A percentile compares a stretch with the other conserved stretches of the same genome.
Conservation (phyloP, 202 grass and related monocot genomes). For the Elaeis oleifera region DNA sequence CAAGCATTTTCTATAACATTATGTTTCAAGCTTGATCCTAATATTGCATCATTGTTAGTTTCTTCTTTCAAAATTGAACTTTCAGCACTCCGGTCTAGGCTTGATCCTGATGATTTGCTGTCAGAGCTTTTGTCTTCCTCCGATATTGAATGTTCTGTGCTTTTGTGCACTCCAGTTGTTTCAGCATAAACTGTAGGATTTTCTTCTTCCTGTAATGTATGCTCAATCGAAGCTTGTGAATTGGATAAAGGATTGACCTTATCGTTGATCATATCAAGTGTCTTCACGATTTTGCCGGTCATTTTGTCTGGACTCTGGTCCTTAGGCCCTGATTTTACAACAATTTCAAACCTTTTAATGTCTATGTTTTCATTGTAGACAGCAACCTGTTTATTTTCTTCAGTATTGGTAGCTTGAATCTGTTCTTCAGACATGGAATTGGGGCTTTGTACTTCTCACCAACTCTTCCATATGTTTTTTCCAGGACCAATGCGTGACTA, state of each 20-base stretch:
- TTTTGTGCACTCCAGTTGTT: not conserved
- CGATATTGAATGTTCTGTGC: not conserved
- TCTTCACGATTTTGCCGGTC: not conserved
- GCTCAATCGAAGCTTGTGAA: not conserved
- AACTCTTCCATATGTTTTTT: not conserved
- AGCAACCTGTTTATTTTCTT: not conserved
- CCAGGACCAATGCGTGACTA: not conserved
- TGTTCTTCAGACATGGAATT: not conserved
- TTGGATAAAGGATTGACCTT: not conserved
- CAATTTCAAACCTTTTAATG: not conserved
- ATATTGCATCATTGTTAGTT: not conserved
- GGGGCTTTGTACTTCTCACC: not conserved
- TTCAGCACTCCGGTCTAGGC: not conserved
- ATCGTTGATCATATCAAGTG: not conserved
- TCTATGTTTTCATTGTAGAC: not conserved
- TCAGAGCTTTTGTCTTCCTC: not conserved
- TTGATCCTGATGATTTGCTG: slow-evolving; percentile 1
- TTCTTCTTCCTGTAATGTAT: not conserved
- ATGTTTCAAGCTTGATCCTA: too few species aligned
- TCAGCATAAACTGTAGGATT: not conserved
- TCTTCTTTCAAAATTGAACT: not conserved
- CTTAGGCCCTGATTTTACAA: not conserved
- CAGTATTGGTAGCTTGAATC: not conserved
- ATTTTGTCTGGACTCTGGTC: not conserved
- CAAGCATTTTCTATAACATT: too few species aligned